Conservation (phyloP, 1,284 basidiomycete genomes). For the Taiwanofungus camphoratus region DNA sequence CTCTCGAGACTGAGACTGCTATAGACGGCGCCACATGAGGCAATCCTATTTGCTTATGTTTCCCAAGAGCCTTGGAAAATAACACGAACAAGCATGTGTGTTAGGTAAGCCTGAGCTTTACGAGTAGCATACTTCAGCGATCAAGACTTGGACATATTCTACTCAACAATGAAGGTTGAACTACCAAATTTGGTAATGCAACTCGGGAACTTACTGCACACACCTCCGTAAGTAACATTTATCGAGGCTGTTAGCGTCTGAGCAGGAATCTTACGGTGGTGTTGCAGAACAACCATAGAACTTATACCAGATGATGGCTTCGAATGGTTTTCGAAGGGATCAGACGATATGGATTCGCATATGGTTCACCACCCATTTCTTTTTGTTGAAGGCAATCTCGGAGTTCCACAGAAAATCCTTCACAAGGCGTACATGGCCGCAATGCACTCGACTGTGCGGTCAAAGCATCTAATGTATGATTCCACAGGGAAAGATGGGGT, state of each 20-base stretch:
- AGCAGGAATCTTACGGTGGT: background rate
- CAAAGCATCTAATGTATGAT: constrained; percentile 1
- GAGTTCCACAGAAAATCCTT: constrained; percentile 53
- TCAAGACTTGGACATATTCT: no score
- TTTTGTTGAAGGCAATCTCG: constrained; percentile 52
- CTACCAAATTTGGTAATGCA: no score
- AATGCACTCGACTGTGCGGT: constrained; percentile 27
- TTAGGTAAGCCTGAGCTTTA: background rate
- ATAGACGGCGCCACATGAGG: no score
- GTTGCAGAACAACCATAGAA: constrained; percentile 35
- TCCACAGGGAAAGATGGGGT: background rate
- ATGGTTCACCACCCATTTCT: constrained; percentile 41
- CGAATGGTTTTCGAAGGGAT: constrained; percentile 29
- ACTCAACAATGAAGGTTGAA: no score
- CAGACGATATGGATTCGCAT: constrained; percentile 2
- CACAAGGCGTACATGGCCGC: constrained; percentile 46
- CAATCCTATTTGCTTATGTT: background rate
- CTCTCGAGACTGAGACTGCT: background rate
- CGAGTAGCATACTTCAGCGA: background rate
- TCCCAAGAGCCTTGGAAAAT: background rate
- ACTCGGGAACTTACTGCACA: no score
- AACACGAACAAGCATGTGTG: background rate
- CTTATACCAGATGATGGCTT: constrained; percentile 42
- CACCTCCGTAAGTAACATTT: constrained; percentile 14
- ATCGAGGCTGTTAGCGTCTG: background rate